Evolutionary conservation across 1,284 basidiomycete species (phyloP), one percentile per base, ranked within the genome.

Genomic region (Rhodotorula sp.): DNA sequence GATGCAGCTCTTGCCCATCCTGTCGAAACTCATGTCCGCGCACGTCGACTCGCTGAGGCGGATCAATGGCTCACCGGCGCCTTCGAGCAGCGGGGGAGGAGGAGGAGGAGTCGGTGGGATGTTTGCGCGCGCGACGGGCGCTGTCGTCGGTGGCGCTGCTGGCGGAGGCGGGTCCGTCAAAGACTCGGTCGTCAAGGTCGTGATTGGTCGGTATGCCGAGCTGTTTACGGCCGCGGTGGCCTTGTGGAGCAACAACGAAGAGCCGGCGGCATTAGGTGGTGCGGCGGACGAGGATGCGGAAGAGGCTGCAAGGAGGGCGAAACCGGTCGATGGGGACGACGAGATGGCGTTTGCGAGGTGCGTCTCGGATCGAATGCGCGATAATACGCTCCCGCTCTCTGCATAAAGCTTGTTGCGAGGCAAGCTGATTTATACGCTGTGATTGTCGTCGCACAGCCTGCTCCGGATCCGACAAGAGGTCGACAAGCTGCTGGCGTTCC

Each of bases 341-440:
- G 92, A 91, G 10, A 95, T 96, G 93, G 90, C 95, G 60, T 96
- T 95, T 79, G 89, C 90, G 20, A 93, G 93, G 93, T 93, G 79
- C 76, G 86, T 78, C 6, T 34, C 34, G 34, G 34, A 6, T 34
- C 34, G 7, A 34, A 29, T 29, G 29, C 29, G 29, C 29, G 29
- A 29, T 29, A 12, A 23, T 18, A 26, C 39, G 18, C 43, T 20
- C 15, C 26, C 20, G 18, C 34, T 23, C 49, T 52, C 21, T 14
- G 39, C 29, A 12, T 26, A 7, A 4, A 5, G 5, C 0, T 21
- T 39, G 16, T 39, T 15, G 7, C 14, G 12, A 12, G 56, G 6
- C 34, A 8, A 34, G 34, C 34, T 34, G 34, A 34, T 6, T 34
- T 8, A 3, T 8, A 34, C 5, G 6, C 34, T 34, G 6, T 8